Conservation (phyloP, 2,329 filamentous ascomycete genomes). For the Venturiaceae sp. region DNA sequence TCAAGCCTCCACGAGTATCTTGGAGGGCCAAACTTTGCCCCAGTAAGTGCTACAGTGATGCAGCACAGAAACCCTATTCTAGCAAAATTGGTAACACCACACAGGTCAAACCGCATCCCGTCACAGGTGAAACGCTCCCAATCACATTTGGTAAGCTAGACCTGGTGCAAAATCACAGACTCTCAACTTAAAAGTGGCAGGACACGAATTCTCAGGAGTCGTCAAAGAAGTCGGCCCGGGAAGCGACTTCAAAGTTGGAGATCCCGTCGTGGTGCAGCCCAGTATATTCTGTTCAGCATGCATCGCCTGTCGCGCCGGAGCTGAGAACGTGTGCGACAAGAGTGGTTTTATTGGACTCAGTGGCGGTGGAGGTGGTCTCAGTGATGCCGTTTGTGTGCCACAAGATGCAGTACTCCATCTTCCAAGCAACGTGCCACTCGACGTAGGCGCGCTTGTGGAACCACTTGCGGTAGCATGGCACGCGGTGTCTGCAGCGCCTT, state of each 20-base stretch:
- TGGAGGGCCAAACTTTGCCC: slow-evolving; percentile 18
- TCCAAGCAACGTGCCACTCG: slow-evolving; percentile 14
- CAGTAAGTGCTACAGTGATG: too few species aligned
- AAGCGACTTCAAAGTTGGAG: slow-evolving; percentile 16
- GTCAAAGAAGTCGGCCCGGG: slow-evolving; percentile 13
- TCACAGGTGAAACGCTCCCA: slow-evolving; percentile 15
- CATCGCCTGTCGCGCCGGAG: slow-evolving; percentile 11
- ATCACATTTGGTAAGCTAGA: slow-evolving; percentile 22
- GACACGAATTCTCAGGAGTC: slow-evolving; percentile 22
- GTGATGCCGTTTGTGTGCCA: slow-evolving; percentile 15
- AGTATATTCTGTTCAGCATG: slow-evolving; percentile 19
- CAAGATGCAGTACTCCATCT: slow-evolving; percentile 15
- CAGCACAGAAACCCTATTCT: too few species aligned
- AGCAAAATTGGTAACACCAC: too few species aligned
- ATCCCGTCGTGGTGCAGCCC: slow-evolving; percentile 20
- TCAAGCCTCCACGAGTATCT: slow-evolving; percentile 44
- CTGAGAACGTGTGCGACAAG: slow-evolving; percentile 16
- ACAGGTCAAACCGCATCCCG: slow-evolving; percentile 16
- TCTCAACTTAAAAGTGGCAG: too few species aligned
- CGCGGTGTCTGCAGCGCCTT: slow-evolving; percentile 10
- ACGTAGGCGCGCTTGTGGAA: slow-evolving; percentile 19
- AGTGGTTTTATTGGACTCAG: slow-evolving; percentile 19
- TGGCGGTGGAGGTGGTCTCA: slow-evolving; percentile 18
- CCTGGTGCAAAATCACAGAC: too few species aligned
- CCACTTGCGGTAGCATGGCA: slow-evolving; percentile 22